These are phyloP conservation scores for Anaeromyces robustus DNA, from an alignment of 192 early-diverging fungal genomes.

Conservation along the genomic window DNA sequence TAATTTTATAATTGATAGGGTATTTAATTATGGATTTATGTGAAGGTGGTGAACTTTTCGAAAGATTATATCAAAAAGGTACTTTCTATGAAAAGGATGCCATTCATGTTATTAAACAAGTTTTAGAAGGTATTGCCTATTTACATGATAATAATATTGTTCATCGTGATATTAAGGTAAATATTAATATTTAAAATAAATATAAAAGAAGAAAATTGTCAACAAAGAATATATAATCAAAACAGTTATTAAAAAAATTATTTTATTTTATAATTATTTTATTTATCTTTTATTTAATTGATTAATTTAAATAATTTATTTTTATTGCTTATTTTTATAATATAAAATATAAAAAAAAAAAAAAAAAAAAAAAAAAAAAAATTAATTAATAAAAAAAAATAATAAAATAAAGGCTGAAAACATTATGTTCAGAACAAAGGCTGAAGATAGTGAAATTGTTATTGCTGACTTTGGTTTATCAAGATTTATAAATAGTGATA, in stretches of 20 bases:
- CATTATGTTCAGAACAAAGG: conserved; percentile 3
- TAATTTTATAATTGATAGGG: conserved; percentile 12
- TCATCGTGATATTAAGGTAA: conserved; percentile 40
- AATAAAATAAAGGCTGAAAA: neutral
- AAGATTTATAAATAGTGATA: neutral
- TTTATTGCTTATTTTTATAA: no score
- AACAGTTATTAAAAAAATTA: no score
- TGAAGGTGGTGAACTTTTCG: conserved; percentile 85
- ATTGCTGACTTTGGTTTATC: conserved; percentile 2
- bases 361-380: no score
- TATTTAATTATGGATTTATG: conserved; percentile 66
- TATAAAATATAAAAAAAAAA: no score
- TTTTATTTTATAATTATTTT: no score
- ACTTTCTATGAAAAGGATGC: conserved; percentile 66
- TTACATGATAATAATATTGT: conserved; percentile 76
- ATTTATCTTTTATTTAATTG: no score
- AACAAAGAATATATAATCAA: no score
- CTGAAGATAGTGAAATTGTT: neutral
- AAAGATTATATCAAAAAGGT: conserved; percentile 56
- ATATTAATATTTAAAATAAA: no score
- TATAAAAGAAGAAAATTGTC: no score
- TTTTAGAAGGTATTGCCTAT: conserved; percentile 65
- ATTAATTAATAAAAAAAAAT: neutral
- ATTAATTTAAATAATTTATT: no score
- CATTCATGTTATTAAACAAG: conserved; percentile 53